Base-by-base conservation (phyloP, 129 eudicot genomes). In the Apium graveolens region DNA sequence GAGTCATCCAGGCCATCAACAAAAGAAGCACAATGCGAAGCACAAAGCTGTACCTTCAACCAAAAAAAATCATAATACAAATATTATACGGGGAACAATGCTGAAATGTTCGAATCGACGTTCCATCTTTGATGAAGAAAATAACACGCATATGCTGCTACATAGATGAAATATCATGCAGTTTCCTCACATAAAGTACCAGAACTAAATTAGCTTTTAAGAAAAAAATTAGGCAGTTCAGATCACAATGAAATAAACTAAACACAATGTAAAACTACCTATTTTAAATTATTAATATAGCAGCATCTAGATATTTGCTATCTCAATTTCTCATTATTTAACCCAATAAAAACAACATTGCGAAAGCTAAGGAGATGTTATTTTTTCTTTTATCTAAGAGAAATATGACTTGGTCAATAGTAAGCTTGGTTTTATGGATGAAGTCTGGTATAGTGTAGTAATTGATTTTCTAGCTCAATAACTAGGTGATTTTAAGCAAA, bases 1-100 rank as follows among this genome's bases (percentile, higher is more conserved):
- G 85, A 24, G 98, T 93, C 92, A 93, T 86, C 98, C 97, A 93
- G 60, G 97, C 97, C 72, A 82, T 92, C 87, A 93, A 71, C 81
- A 93, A 70, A 82, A 93, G 80, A 68, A 93, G 87, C 81, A 93
- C 94, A 3, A 93, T 89, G 39, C 94, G 86, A 46, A 93, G 82
- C 66, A 90, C 91, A 83, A 93, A 93, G 78, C 84, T 78, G 80
- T 87, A 90, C 92, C 97, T 86, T 76, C 97, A 90, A 65, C 4
- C 80, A 80, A 42, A 78, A 27, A 20, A 46, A 26, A 68, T 43
- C 79, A 84, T 21, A 73, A 7, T 73, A 7, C n/a, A n/a, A 65
- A 51, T 32, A 44, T 77, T 53, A 81, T n/a, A 57, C 1, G 5
- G 29, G 14, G 31, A 14, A 57, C 6, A 21, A 57, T 0, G 5